Evolutionary conservation across 345 rosid genomes (phyloP), one percentile per base, ranked within the genome.

Genomic region (Pistacia atlantica): DNA sequence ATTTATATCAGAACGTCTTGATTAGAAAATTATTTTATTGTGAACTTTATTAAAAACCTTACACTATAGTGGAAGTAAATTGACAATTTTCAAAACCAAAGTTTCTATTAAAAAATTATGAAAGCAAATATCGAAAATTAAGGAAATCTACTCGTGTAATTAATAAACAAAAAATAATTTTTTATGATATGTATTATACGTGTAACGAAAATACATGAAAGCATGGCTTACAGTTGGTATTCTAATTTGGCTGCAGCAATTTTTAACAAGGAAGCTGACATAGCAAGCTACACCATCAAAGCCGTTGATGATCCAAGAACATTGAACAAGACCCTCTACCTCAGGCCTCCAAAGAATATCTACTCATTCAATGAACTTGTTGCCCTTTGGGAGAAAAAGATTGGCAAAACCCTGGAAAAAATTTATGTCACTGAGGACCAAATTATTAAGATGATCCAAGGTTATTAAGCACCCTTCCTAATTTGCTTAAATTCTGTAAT

Each of bases 251-350:
- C 49, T 14, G 11, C 74, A 79, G 78, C 42, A 7, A 56, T 69
- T 38, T 69, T 64, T 46, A 67, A n/a, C 54, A 75, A 69, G 57
- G 79, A 80, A 58, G 82, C 69, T n/a, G 79, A 75, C 14, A 75
- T 80, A 8, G 79, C 49, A 13, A 73, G 77, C 9, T 80, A 69
- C 65, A 85, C 86, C n/a, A 82, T 80, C 35, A 80, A 66, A 70
- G 84, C 84, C 0, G 85, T 80, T 62, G 84, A 73, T 55, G 83
- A 81, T 64, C 80, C 83, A 7, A 71, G 83, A 73, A 80, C 87
- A n/a, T 6, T 82, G 74, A 85, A 80, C 83, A 83, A 80, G 78
- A 73, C 71, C 38, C 74, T 85, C 31, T 68, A 75, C 31, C 18
- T 85, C 0, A 78, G 49, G 56, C 82, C 80, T 7, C 83, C 81